phyloP scores from a whole-genome alignment of 805 yeast genomes.

The Pichia rugopelliculosa region DNA sequence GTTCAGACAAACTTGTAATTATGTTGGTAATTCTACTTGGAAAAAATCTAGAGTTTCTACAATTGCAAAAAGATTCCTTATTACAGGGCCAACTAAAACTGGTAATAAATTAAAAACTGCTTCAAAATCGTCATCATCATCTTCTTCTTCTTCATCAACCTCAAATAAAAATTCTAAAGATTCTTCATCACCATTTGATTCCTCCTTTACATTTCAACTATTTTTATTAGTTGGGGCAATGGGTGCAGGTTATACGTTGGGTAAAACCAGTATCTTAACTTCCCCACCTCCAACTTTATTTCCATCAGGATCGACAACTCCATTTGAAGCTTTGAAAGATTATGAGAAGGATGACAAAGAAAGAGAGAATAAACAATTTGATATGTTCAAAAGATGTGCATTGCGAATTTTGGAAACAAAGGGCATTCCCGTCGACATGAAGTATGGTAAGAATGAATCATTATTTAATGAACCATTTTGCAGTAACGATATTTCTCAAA shows the following conservation, averaged over 20 bases:
- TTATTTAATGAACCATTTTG: conserved; percentile 11
- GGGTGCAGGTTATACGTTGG: conserved; percentile 30
- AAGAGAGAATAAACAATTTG: conserved; percentile 11
- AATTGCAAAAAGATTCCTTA: background rate
- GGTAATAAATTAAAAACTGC: background rate
- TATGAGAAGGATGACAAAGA: conserved; percentile 11
- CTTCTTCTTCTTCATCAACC: no score
- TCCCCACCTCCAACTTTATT: conserved; percentile 25
- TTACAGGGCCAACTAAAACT: conserved; percentile 8
- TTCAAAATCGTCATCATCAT: background rate
- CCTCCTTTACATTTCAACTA: conserved; percentile 23
- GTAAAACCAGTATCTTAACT: conserved; percentile 19
- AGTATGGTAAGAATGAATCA: conserved; percentile 12
- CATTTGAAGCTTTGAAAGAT: conserved; percentile 14
- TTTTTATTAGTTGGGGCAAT: conserved; percentile 25
- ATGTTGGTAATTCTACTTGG: background rate
- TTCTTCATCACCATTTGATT: conserved; percentile 15
- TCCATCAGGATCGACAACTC: conserved; percentile 23
- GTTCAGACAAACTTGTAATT: background rate
- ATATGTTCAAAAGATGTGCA: conserved; percentile 23
- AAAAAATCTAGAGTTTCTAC: background rate
- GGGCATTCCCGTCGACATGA: conserved; percentile 15
- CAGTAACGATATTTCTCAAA: conserved; percentile 16
- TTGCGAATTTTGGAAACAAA: conserved; percentile 19
- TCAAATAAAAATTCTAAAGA: background rate